Evolutionary conservation across 2,329 filamentous ascomycete species (phyloP), one percentile per base, ranked within the genome.

Genomic region (Atkinsonella hypoxylon): DNA sequence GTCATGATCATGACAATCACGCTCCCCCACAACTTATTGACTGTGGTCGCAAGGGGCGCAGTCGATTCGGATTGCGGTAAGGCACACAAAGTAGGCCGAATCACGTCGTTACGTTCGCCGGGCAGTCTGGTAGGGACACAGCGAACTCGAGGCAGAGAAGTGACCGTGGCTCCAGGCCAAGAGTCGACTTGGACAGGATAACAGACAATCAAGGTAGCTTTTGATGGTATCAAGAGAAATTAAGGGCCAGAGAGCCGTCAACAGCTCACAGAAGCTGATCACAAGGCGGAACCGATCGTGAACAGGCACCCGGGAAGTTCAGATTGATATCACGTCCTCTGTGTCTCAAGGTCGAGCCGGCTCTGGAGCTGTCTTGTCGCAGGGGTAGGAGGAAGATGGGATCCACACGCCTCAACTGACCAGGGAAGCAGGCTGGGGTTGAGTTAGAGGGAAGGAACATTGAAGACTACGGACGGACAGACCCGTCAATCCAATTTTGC

Each of bases 1-100:
- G 56, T 56, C 52, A 53, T 53, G 43, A 20, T 36, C 46, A 31
- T n/a, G 34, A 42, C 15, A 36, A 13, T 31, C 15, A 31, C 9
- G 3, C 5, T 15, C 9, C 12, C 42, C 2, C 6, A 10, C 6
- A n/a, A 5, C 10, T 45, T 7, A 30, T 44, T 5, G 8, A 9
- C 26, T 48, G 9, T 49, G 47, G 31, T 31, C 36, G 40, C 3
- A 26, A 4, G 39, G 31, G 18, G 10, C 47, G 15, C 47, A 26
- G 20, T 31, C 31, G 22, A 42, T 17, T n/a, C 12, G 34, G 20
- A 6, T 42, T 34, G 47, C 30, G 30, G 42, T 17, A 42, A 11
- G 26, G 26, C 18, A 34, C 26, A 26, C 12, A 20, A 30, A 7
- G 13, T 31, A 18, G 18, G 39, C 13, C n/a, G 26, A 15, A 26